phyloP scores from a whole-genome alignment of 495 filamentous ascomycete genomes.

The Daldinia bambusicola region DNA sequence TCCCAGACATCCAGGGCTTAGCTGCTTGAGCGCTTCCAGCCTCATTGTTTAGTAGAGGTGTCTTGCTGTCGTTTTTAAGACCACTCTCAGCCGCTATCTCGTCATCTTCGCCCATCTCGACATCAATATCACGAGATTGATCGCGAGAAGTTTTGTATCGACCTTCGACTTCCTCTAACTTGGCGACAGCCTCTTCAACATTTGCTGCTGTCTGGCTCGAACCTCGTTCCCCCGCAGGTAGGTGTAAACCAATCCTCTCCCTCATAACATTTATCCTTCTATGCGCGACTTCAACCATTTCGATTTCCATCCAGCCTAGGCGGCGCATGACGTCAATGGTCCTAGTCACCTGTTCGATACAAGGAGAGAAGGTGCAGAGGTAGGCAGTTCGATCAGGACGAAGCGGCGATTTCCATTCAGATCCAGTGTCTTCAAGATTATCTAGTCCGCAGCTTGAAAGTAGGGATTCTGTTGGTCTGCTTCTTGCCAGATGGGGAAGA shows the following conservation, averaged over 20 bases:
- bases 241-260: constrained; percentile 73
- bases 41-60: constrained; percentile 13
- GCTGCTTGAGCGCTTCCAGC: constrained; percentile 44
- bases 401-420: constrained; percentile 70
- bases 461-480: constrained; percentile 49
- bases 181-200: constrained; percentile 79
- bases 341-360: constrained; percentile 91
- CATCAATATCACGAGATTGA: constrained; percentile 41
- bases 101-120: constrained; percentile 46
- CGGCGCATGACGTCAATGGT: constrained; percentile 82
- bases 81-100: constrained; percentile 39
- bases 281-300: constrained; percentile 87
- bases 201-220: constrained; percentile 65
- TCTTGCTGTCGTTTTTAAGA: constrained; percentile 34
- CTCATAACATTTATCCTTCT: constrained; percentile 81
- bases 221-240: constrained; percentile 53
- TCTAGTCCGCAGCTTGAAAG: constrained; percentile 30
- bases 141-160: constrained; percentile 66
- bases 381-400: constrained; percentile 72
- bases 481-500: constrained; percentile 81
- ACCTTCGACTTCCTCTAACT: constrained; percentile 77
- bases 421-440: constrained; percentile 16
- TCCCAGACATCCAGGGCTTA: constrained; percentile 68
- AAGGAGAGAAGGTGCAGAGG: constrained; percentile 94
- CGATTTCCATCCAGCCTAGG: constrained; percentile 87